Base-by-base conservation (phyloP, 805 yeast genomes). In the Teunomyces panamensis region DNA sequence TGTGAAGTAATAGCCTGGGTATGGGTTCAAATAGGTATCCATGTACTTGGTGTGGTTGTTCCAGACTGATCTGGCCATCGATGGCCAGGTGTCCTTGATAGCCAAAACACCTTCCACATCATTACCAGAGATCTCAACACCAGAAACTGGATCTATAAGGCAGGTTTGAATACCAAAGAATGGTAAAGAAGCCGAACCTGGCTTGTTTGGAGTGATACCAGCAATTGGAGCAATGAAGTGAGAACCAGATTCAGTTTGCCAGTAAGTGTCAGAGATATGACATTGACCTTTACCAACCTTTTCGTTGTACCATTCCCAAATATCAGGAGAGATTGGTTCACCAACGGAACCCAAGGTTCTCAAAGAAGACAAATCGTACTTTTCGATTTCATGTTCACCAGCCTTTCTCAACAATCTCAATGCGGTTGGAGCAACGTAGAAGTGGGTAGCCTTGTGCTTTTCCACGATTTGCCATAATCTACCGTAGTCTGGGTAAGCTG, bases 191-290 rank as follows among this genome's bases (percentile, higher is more conserved):
- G 94, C 94, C 39, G 89, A 82, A 49, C 96, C 95, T 10, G 95
- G 91, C 66, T 87, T 87, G 64, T 84, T 84, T 57, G 92, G 89
- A 20, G 88, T 82, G 35, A 85, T 78, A 53, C 80, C 80, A 43
- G 94, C 89, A 50, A 87, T 64, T 50, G 92, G 90, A 35, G 90
- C 79, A 50, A 87, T 80, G 62, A 87, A 72, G 63, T 87, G 94
- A 42, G 91, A 82, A 39, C 94, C 94, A 11, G 89, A 81, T 68
- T 87, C 96, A 3, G 96, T 87, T 74, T 86, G 91, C 95, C 95
- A 87, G 75, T 86, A 87, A 32, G 96, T 87, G 68, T 87, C 96
- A 59, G 85, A 75, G 52, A 87, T 80, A 63, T 86, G 85, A 58
- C 87, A 80, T 64, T 84, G 73, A 45, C 80, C 78, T 62, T 80